phyloP scores from a whole-genome alignment of 2,329 filamentous ascomycete species.

The Nannizziopsis barbatae region DNA sequence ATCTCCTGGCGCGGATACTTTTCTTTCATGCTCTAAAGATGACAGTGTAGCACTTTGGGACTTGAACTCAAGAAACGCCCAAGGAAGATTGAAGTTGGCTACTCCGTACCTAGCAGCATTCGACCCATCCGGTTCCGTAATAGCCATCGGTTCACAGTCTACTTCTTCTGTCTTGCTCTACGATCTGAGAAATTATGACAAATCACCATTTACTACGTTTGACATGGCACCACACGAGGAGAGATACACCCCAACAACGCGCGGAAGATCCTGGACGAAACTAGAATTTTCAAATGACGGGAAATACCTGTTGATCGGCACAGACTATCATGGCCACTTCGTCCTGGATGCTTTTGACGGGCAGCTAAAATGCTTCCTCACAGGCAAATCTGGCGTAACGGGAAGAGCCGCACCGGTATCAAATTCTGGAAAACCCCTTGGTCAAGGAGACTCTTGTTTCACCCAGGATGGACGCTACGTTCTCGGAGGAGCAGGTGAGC shows the following conservation, averaged over 20 bases:
- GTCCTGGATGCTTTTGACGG: slow-evolving; percentile 89
- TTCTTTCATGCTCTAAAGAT: slow-evolving; percentile 83
- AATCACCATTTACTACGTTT: slow-evolving; percentile 75
- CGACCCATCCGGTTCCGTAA: slow-evolving; percentile 83
- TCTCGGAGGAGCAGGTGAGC: slow-evolving; percentile 59
- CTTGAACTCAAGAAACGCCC: slow-evolving; percentile 64
- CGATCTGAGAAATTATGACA: slow-evolving; percentile 87
- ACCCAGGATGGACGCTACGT: slow-evolving; percentile 82
- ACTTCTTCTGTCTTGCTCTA: slow-evolving; percentile 77
- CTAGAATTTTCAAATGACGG: slow-evolving; percentile 96
- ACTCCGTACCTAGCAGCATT: slow-evolving; percentile 76
- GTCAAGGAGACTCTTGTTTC: slow-evolving; percentile 72
- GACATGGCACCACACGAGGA: slow-evolving; percentile 57
- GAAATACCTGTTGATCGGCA: slow-evolving; percentile 72
- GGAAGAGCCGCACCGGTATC: slow-evolving; percentile 42
- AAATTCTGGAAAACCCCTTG: slow-evolving; percentile 43
- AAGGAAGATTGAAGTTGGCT: slow-evolving; percentile 68
- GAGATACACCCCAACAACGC: slow-evolving; percentile 39
- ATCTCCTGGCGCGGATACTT: slow-evolving; percentile 77
- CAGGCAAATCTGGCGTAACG: slow-evolving; percentile 37
- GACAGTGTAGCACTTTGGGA: slow-evolving; percentile 91
- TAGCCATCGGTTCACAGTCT: slow-evolving; percentile 74
- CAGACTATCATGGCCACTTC: slow-evolving; percentile 74
- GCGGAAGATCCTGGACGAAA: slow-evolving; percentile 60
- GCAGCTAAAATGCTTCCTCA: slow-evolving; percentile 60